phyloP scores from a whole-genome alignment of 179 eudicot species.

The Nepenthes alata region DNA sequence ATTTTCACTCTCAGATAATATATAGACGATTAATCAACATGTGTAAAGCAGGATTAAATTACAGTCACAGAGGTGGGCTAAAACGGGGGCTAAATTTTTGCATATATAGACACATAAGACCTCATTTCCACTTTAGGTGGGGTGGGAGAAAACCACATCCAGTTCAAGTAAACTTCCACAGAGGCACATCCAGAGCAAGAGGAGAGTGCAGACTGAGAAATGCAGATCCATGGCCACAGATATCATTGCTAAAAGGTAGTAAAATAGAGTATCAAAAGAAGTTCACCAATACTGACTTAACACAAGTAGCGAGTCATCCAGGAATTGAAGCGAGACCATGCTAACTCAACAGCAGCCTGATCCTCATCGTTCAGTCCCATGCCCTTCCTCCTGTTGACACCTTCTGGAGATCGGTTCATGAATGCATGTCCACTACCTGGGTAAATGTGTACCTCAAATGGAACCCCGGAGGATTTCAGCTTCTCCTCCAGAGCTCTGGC shows the following conservation, averaged over 20 bases:
- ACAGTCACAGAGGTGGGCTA: too few species aligned
- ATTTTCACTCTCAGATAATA: too few species aligned
- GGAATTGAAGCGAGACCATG: constrained; percentile 79
- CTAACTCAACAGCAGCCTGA: constrained; percentile 54
- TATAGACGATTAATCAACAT: too few species aligned
- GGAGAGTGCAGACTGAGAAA: too few species aligned
- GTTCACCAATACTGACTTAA: constrained; percentile 3
- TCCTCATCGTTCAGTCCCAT: constrained; percentile 72
- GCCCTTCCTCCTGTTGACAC: constrained; percentile 51
- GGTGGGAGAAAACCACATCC: too few species aligned
- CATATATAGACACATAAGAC: too few species aligned
- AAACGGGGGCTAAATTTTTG: too few species aligned
- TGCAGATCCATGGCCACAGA: too few species aligned
- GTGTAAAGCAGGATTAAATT: too few species aligned
- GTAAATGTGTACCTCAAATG: constrained; percentile 67
- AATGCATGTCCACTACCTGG: constrained; percentile 66
- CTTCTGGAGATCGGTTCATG: constrained; percentile 77
- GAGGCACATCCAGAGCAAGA: too few species aligned
- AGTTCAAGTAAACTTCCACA: too few species aligned
- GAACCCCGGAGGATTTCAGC: constrained; percentile 50
- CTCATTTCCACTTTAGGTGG: too few species aligned
- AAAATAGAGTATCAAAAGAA: not conserved
- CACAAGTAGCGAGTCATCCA: constrained; percentile 68
- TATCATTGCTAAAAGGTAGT: not conserved
- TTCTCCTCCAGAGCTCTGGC: constrained; percentile 80